These are phyloP conservation scores for Stephania yunnanensis DNA, from an alignment of 164 flowering plant genomes.

Conservation along the genomic window DNA sequence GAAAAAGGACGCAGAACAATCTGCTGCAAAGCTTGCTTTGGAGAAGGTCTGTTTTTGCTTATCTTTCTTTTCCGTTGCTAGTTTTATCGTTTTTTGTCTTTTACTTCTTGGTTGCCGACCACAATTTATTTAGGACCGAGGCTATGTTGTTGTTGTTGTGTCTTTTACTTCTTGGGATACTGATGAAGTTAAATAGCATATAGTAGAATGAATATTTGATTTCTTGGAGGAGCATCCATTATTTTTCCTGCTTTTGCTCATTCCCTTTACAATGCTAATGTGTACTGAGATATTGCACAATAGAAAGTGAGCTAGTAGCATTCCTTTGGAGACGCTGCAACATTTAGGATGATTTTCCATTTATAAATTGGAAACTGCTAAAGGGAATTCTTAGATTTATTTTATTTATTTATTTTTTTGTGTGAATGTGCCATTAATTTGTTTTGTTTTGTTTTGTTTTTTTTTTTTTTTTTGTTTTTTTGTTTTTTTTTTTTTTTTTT, in stretches of 20 bases:
- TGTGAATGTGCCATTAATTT: neutral
- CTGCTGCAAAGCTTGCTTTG: conserved; percentile 80
- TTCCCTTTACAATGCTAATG: neutral
- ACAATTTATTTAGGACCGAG: too few species aligned
- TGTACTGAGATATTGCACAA: neutral
- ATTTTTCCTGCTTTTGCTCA: neutral
- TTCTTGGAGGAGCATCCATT: neutral
- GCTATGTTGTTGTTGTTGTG: too few species aligned
- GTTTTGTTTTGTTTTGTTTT: too few species aligned
- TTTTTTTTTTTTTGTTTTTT: too few species aligned
- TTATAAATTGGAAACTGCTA: neutral
- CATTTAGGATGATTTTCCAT: neutral
- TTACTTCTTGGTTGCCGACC: neutral
- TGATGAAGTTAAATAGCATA: neutral
- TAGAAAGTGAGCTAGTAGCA: neutral
- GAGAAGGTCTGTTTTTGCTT: conserved; percentile 47
- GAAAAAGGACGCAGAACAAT: conserved; percentile 95
- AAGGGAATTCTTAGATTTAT: too few species aligned
- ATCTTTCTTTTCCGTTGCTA: neutral
- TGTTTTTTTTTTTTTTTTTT: too few species aligned
- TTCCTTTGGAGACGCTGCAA: neutral
- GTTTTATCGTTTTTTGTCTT: neutral
- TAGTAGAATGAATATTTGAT: neutral
- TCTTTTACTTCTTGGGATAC: neutral
- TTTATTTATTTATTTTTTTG: too few species aligned